Evolutionary conservation across 1,139 yeast genomes (phyloP), one percentile per base, ranked within the genome.

Genomic region (Entelexis paramagnoliae): DNA sequence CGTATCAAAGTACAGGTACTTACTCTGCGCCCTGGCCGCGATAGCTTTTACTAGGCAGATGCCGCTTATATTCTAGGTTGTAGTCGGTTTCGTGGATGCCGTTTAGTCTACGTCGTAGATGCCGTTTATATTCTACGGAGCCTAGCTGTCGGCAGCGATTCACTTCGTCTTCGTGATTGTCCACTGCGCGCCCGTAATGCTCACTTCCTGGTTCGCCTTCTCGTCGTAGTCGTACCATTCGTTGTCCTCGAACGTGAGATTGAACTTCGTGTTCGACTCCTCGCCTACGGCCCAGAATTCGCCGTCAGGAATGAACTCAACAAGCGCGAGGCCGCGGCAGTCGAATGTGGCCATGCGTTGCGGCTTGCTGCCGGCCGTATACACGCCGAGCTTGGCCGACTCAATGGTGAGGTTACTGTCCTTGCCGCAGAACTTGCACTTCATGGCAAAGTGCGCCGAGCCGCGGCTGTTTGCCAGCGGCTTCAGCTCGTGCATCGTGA

Each of bases 181-280:
- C 85, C 94, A 88, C 51, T 71, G 64, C 19, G 81, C 74, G 9
- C 86, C 91, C 1, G 84, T 79, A 16, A 91, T 76, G 39, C 93
- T 80, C 22, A 88, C 96, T 66, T 91, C 96, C 28, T 72, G 78
- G 11, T 80, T 78, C 5, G 85, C 81, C 62, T 81, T 78, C 55
- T 91, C 97, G 64, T 91, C 97, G 64, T 89, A 93, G 63, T 91
- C 98, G 65, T 81, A 91, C 94, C 96, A 89, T 64, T 91, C 97
- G 44, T 77, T 79, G 40, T 87, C 96, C 41, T 74, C 77, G 49
- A 87, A 68, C 53, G 82, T 87, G n/a, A 87, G 76, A 20, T 64
- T 65, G 61, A 84, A 85, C 1, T 84, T 73, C 10, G 68, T 66
- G 2, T 78, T 67, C 43, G 66, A 69, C 54, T 89, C 85, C 47